Percentiles rank a stretch among this genome's conserved stretches.
phyloP scores from a whole-genome alignment of 371 early-diverging fungal genomes.

The Conidiobolus coronatus region DNA sequence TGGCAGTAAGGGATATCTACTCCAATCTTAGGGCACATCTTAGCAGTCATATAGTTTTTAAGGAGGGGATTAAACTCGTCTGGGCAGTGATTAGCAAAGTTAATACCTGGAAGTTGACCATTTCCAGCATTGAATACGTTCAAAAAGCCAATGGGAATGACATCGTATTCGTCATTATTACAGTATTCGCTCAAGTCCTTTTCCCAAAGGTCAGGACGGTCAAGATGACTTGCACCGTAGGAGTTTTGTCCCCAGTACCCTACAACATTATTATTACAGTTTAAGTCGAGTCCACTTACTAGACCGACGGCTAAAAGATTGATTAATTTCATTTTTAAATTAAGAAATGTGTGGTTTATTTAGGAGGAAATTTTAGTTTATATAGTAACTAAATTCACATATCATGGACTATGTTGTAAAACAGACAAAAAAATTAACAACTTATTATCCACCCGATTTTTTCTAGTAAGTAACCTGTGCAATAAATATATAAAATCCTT shows the following conservation, averaged over 20 bases:
- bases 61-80: slow-evolving; percentile 17
- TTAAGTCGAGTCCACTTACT: neutral
- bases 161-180: slow-evolving; percentile 21
- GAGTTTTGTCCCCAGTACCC: slow-evolving; percentile 30
- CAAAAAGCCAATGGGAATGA: slow-evolving; percentile 31
- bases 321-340: too few relatives aligned
- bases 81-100: slow-evolving; percentile 34
- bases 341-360: too few relatives aligned
- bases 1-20: slow-evolving; percentile 38
- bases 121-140: slow-evolving; percentile 26
- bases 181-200: slow-evolving; percentile 29
- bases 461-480: too few relatives aligned
- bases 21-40: slow-evolving; percentile 32
- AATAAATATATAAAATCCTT: too few relatives aligned
- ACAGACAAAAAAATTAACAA: too few relatives aligned
- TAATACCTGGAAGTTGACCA: slow-evolving; percentile 18
- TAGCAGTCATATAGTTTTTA: slow-evolving; percentile 24
- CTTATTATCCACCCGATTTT: too few relatives aligned
- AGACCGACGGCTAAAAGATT: too few relatives aligned
- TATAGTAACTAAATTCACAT: too few relatives aligned
- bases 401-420: too few relatives aligned
- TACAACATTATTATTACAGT: slow-evolving; percentile 17
- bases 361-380: too few relatives aligned
- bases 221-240: slow-evolving; percentile 7
- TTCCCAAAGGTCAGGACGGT: slow-evolving; percentile 7